Evolutionary conservation across 2,329 filamentous ascomycete genomes (phyloP), one percentile per base, ranked within the genome.

Genomic region (Cryphonectria japonica): DNA sequence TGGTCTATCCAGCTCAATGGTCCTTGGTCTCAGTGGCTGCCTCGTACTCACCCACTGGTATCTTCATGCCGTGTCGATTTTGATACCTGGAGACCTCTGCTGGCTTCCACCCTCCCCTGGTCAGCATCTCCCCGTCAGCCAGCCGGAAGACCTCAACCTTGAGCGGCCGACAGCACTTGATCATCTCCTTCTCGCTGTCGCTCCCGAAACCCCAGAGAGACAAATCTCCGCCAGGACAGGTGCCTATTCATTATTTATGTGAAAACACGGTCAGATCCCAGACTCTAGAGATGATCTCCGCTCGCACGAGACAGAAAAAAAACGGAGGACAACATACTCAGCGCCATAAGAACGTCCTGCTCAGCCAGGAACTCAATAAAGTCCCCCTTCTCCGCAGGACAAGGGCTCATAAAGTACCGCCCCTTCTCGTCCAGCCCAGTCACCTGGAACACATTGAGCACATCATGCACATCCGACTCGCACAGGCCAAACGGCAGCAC

Each of bases 361-460:
- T 96, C 93, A 0, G 93, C 92, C 72, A 96, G 88, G 77, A 96
- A 94, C 79, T 94, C 92, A 70, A 95, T 88, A 69, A 86, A 89
- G 71, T 90, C 88, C 0, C 85, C 87, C 8, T 79, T 75, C 68
- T 82, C 78, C 0, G 88, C 88, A 0, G 88, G 88, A 70, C 85
- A 87, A 0, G 88, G 85, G 70, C 85, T 89, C 86, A 97, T 97
- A 72, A 93, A 95, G 75, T 95, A 95, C 67, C 89, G 86, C 0
- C 92, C 93, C 72, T 91, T 77, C 68, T 87, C 84, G 76, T 96
- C 91, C 63, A 96, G 78, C 0, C 93, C 93, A 0, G 93, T 96
- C 8, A 95, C 92, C 79, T 97, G 93, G 78, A 97, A 96, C 3
- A 97, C 84, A 77, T 97, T 97, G 68, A 97, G 85, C 0, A 97